These are phyloP conservation scores for Fabrea salina DNA, from an alignment of 169 alveolate genomes.

Conservation along the genomic window DNA sequence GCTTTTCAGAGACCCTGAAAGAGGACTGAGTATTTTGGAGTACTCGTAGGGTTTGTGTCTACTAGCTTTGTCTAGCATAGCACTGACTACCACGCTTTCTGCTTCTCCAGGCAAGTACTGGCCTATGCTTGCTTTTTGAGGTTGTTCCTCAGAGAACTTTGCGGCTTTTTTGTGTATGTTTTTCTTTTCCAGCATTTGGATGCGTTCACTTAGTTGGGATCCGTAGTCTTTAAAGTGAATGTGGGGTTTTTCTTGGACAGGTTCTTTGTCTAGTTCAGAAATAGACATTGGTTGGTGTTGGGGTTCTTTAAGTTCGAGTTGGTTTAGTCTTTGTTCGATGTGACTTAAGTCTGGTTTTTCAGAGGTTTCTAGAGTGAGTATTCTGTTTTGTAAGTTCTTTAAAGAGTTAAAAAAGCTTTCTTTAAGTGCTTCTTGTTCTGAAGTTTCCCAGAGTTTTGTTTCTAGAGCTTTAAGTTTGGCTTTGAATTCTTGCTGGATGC, in stretches of 20 bases:
- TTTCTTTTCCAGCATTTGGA: too few relatives aligned
- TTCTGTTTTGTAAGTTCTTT: not conserved
- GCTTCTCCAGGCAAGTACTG: constrained; percentile 30
- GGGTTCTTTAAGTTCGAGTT: too few relatives aligned
- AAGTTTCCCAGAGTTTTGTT: not conserved
- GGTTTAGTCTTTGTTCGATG: too few relatives aligned
- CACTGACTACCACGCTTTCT: constrained; percentile 30
- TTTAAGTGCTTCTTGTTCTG: not conserved
- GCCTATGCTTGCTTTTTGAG: not conserved
- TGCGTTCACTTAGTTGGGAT: too few relatives aligned
- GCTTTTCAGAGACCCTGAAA: not conserved
- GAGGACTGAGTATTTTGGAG: too few relatives aligned
- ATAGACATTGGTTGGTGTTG: too few relatives aligned
- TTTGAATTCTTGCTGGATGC: not conserved
- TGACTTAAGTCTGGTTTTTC: too few relatives aligned
- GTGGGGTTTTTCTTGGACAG: too few relatives aligned
- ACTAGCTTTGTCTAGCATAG: constrained; percentile 23
- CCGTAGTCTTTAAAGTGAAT: too few relatives aligned
- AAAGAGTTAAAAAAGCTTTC: not conserved
- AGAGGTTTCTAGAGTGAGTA: not conserved
- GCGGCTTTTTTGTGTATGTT: too few relatives aligned
- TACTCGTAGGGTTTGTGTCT: not conserved
- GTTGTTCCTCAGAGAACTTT: too few relatives aligned
- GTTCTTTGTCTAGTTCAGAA: too few relatives aligned
- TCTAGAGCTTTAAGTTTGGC: not conserved